These are phyloP conservation scores for Ceratobasidium sp. DNA, from an alignment of 1,284 basidiomycete genomes.

Conservation along the genomic window DNA sequence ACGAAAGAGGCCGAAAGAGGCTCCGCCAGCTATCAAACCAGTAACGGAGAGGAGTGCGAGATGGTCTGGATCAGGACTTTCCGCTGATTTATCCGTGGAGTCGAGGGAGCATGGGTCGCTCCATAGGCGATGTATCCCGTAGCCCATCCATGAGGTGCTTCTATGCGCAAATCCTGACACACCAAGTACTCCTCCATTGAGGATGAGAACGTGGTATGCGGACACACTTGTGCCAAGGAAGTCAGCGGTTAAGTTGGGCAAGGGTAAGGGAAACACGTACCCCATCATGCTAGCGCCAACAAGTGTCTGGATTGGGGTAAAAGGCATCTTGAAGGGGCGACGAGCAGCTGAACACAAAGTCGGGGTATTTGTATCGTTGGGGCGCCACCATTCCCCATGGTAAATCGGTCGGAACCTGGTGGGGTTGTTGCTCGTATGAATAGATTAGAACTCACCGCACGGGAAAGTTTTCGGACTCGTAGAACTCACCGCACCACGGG, in stretches of 20 bases:
- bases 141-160: not conserved
- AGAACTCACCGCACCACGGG: not conserved
- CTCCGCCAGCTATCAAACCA: constrained; percentile 11
- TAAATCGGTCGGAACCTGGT: not conserved
- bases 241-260: not conserved
- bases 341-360: not conserved
- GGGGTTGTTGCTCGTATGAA: not conserved
- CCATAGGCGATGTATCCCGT: not conserved
- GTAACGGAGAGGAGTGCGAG: constrained; percentile 14
- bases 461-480: not conserved
- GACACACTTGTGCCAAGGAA: not conserved
- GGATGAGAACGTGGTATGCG: constrained; percentile 9
- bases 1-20: not conserved
- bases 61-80: constrained; percentile 16
- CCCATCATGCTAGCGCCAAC: constrained; percentile 30
- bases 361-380: not conserved
- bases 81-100: not conserved
- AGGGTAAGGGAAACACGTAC: not conserved
- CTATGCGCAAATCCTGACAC: constrained; percentile 25
- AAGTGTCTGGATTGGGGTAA: constrained; percentile 22
- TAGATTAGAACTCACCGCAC: not conserved
- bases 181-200: constrained; percentile 24
- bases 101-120: no score
- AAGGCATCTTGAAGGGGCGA: constrained; percentile 5
- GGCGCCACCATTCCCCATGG: not conserved